Base-by-base conservation (phyloP, 192 early-diverging fungal genomes). In the Rhizophagus sp. region DNA sequence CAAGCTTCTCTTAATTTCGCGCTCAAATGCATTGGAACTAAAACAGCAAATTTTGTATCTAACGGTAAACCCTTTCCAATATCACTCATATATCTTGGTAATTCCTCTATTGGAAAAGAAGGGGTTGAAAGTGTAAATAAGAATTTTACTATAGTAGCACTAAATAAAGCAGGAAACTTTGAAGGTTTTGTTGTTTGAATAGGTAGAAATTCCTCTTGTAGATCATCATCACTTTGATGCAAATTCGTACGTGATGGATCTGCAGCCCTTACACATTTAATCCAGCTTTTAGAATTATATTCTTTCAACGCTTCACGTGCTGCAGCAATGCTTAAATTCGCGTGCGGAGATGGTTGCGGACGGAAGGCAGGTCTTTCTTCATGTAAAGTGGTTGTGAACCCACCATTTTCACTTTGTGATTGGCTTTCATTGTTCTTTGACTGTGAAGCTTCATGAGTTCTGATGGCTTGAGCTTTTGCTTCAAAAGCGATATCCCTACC, bases 21-120 rank as follows among this genome's bases (percentile, higher is more conserved):
- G 33, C 83, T 75, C 34, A 87, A 27, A 82, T 84, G 86, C 49
- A 87, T 84, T 1, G 86, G 86, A 36, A 81, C 75, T 22, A 85
- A 69, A 19, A 83, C 79, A 15, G 84, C 77, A 24, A 87, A 84
- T 9, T 79, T 63, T 1, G 82, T 85, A 79, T 85, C 78, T 0
- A 85, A 62, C 1, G 86, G 86, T 30, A 86, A 36, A 2, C 81
- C 84, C 47, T 84, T 81, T 24, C 86, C 86, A 25, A 85, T 73
- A 34, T 78, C 75, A 68, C 85, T 76, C 61, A 87, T 83, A 79
- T 84, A 87, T 22, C 74, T 36, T 5, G 83, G 77, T 0, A 83
- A 76, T 33, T 87, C 41, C 1, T 78, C 80, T 1, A 86, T 49
- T 10, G 83, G 78, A 79, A 87, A 87, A 1, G 75, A 62, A 4